A percentile compares a stretch with the other conserved stretches of the same genome.
Conservation (phyloP, 2,329 filamentous ascomycete genomes). For the Corinectria fuckeliana region DNA sequence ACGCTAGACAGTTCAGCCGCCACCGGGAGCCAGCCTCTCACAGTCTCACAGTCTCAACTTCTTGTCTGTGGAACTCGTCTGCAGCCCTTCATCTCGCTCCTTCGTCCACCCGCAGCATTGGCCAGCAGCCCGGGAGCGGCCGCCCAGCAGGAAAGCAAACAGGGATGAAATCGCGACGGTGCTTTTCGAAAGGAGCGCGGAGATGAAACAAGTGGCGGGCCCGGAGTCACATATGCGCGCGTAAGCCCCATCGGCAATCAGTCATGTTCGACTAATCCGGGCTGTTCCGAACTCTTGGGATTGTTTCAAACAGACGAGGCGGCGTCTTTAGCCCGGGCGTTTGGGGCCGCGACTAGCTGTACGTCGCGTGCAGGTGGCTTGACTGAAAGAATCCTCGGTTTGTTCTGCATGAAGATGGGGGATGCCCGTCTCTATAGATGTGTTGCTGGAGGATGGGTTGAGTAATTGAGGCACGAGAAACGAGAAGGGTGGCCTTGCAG, state of each 20-base stretch:
- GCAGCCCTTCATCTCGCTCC: conserved; percentile 31
- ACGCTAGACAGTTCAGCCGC: neutral
- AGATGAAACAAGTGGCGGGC: conserved; percentile 28
- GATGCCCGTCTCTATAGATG: neutral
- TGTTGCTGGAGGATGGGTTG: neutral
- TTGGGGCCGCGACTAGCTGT: conserved; percentile 1
- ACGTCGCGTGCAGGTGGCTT: conserved; percentile 7
- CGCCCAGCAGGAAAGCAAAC: conserved; percentile 21
- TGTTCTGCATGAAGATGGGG: neutral
- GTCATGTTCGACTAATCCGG: too few relatives aligned
- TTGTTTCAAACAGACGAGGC: conserved; percentile 20
- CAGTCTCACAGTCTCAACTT: too few relatives aligned
- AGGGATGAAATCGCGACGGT: too few relatives aligned
- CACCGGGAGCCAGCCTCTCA: neutral
- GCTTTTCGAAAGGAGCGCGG: too few relatives aligned
- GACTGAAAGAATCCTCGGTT: neutral
- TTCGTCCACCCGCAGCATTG: too few relatives aligned
- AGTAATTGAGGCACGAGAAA: neutral
- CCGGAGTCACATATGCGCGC: too few relatives aligned
- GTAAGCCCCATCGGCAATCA: too few relatives aligned
- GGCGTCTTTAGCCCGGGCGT: neutral
- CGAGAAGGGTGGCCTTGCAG: too few relatives aligned
- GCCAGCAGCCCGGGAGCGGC: conserved; percentile 27
- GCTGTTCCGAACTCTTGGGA: conserved; percentile 8
- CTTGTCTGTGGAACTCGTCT: neutral